A percentile compares a stretch with the other conserved stretches of the same genome.
Conservation (phyloP, 139 green algal species). For the Micractinium conductrix region DNA sequence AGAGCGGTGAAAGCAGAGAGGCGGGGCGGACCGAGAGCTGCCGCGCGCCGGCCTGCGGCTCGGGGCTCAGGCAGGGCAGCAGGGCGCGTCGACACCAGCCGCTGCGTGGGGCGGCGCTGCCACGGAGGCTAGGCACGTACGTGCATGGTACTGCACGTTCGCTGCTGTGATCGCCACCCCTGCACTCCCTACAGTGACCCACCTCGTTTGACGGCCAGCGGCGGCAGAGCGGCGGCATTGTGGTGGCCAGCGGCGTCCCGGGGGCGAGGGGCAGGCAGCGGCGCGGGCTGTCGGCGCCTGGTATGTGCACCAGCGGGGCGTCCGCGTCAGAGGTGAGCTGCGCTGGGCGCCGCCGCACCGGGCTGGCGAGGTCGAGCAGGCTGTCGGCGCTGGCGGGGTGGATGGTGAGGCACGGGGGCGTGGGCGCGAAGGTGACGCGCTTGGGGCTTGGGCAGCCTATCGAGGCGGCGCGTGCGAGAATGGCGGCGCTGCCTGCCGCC, state of each 20-base stretch:
- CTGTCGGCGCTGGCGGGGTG: background rate
- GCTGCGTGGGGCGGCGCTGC: too few species aligned
- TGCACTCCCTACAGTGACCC: too few species aligned
- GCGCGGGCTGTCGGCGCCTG: background rate
- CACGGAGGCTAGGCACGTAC: too few species aligned
- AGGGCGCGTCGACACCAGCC: too few species aligned
- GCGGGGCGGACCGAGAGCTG: too few species aligned
- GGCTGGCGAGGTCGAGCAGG: too few species aligned
- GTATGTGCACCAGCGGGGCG: background rate
- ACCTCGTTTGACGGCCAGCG: slow-evolving; percentile 15
- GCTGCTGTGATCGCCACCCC: too few species aligned
- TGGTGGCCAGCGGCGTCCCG: background rate
- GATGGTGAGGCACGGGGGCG: background rate
- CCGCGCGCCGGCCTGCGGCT: too few species aligned
- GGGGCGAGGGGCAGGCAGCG: background rate
- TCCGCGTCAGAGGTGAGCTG: background rate
- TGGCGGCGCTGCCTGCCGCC: background rate
- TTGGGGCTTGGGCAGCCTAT: background rate
- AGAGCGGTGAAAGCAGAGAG: too few species aligned
- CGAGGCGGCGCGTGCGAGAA: too few species aligned
- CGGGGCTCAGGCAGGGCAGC: too few species aligned
- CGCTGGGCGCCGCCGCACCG: background rate
- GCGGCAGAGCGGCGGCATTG: background rate
- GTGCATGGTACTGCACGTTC: too few species aligned
- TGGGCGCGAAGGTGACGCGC: background rate